Base-by-base conservation (phyloP, 2,329 filamentous ascomycete species). In the Dactylonectria estremocensis region DNA sequence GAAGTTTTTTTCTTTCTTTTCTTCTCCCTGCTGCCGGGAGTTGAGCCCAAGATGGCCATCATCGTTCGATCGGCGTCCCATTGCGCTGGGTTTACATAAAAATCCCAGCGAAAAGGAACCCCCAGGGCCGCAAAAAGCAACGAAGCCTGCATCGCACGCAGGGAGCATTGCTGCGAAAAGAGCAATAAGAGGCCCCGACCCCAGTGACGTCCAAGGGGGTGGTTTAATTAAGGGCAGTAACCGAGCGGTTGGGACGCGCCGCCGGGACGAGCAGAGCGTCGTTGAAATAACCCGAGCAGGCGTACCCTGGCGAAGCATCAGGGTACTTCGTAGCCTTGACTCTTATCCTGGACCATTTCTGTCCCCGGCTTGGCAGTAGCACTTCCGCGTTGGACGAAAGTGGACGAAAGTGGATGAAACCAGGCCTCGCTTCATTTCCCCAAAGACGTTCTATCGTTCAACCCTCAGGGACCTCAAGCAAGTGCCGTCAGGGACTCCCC, bases 161-260 rank as follows among this genome's bases (percentile, higher is more conserved):
- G 48, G 48, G 48, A 31, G 48, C 16, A 31, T 50, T 28, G 24
- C 20, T 20, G 10, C 9, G 60, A 61, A 53, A 35, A 40, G 40
- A n/a, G n/a, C 14, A 37, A 48, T 35, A 55, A 43, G 50, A 50
- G 48, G 28, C 28, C 43, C 28, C 46, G 7, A 24, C 35, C 58
- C 55, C 37, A 5, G 20, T 31, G 43, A 40, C 5, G 14, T 28
- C 5, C 61, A 53, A 58, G 56, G 55, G 53, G 37, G 37, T 58
- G 60, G 70, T 75, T 75, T 67, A 76, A 75, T 75, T 76, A 67
- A 62, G 63, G 70, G 66, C 70, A n/a, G 67, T 66, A 73, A 72
- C 73, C 73, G 69, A 71, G 66, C 61, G 66, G 69, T 73, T 75
- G 73, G 73, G 73, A 74, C 70, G 57, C 64, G 56, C 8, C 18